Percentiles rank a stretch among this genome's conserved stretches.
These are phyloP conservation scores for Spathaspora gorwiae DNA, from an alignment of 805 yeast genomes.

Conservation along the genomic window DNA sequence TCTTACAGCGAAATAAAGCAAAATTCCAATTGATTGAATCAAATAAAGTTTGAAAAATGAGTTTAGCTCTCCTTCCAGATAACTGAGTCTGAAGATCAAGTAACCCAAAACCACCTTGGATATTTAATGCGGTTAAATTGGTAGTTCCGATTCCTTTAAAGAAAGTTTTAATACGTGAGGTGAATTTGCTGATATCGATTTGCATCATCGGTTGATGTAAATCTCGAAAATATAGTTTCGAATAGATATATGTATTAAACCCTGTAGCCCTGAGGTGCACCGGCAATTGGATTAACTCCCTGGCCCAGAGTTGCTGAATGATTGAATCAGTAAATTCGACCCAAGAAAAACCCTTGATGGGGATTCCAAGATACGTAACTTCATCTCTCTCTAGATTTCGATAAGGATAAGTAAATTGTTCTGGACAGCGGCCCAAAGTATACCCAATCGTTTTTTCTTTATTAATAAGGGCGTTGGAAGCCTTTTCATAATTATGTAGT, in stretches of 20 bases:
- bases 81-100: background rate
- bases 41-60: background rate
- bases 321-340: background rate
- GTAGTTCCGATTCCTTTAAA: background rate
- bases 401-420: background rate
- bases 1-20: background rate
- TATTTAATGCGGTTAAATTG: background rate
- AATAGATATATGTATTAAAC: background rate
- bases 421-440: background rate
- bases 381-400: background rate
- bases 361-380: background rate
- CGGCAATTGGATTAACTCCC: background rate
- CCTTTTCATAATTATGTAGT: background rate
- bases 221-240: background rate
- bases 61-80: background rate
- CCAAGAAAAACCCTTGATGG: background rate
- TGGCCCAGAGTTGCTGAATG: background rate
- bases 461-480: background rate
- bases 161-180: too few species aligned
- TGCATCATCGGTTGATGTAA: background rate
- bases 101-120: slow-evolving; percentile 3
- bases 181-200: slow-evolving; percentile 2
- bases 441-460: background rate
- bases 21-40: background rate
- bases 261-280: background rate